A percentile compares a stretch with the other conserved stretches of the same genome.
Conservation (phyloP, 2,329 filamentous ascomycete genomes). For the Gaeumannomyces sp. region DNA sequence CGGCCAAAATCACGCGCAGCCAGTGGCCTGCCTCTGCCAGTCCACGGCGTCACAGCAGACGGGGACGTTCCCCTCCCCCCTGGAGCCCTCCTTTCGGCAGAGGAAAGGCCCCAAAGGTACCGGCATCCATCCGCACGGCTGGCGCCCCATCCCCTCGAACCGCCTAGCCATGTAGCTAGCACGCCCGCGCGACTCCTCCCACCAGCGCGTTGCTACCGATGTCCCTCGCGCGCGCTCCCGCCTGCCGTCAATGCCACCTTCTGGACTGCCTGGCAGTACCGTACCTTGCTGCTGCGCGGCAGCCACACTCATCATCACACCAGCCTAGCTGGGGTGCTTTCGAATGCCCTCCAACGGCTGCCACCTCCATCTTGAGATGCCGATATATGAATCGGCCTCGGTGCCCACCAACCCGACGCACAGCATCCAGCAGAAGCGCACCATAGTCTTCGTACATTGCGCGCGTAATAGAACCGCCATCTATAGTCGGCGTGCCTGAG, state of each 20-base stretch:
- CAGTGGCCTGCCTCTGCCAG: not conserved
- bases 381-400: not conserved
- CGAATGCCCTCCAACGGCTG: not conserved
- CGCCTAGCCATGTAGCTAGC: conserved; percentile 2
- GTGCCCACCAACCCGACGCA: not conserved
- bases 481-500: not conserved
- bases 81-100: conserved; percentile 8
- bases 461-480: not conserved
- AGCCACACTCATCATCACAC: not conserved
- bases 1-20: not conserved
- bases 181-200: not conserved
- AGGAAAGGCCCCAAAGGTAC: conserved; percentile 7
- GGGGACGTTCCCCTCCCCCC: not conserved
- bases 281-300: conserved; percentile 7
- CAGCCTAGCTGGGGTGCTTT: not conserved
- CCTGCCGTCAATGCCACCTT: conserved; percentile 8
- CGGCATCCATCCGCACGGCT: conserved; percentile 5
- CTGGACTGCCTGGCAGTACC: not conserved
- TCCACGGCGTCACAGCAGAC: not conserved
- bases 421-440: not conserved
- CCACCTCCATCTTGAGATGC: not conserved
- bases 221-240: conserved; percentile 4
- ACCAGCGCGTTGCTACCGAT: not conserved
- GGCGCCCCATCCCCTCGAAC: conserved; percentile 6
- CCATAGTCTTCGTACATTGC: not conserved